Evolutionary conservation across 768 basidiomycete genomes (phyloP), one percentile per base, ranked within the genome.

Genomic region (Mycena capillaripes): DNA sequence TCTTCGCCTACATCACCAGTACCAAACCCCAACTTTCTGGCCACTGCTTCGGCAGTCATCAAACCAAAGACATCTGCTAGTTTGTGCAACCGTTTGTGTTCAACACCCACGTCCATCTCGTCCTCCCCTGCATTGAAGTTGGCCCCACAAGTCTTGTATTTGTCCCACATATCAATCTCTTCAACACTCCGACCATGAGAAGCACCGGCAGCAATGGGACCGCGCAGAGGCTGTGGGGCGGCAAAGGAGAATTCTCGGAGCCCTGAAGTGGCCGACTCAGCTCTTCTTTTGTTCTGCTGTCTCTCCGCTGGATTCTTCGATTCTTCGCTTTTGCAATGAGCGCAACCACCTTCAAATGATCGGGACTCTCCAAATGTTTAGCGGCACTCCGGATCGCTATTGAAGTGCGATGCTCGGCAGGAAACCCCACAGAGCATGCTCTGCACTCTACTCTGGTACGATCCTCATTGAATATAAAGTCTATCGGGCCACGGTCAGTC

Each of bases 151-250:
- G 7, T n/a, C 2, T 4, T 12, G 29, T 69, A 69, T 16, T 16
- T 50, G 12, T 23, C 36, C 69, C 69, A 70, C 69, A 70, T 62
- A 21, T 56, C 42, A 2, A 9, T 16, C 69, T 70, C 69, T 2
- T 58, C 58, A 8, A 23, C 19, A 7, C 50, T 48, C 0, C 17
- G 34, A 2, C n/a, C 50, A 17, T 38, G 3, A 0, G 46, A 23
- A 7, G 21, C 2, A n/a, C 14, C 8, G 0, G 36, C 12, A 0
- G 44, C 44, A 3, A 21, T 11, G 10, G 48, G 48, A 12, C 48
- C 57, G 4, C 1, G 0, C 3, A 46, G 10, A 29, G 19, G 25
- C 34, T 27, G 48, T 11, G 50, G 32, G 19, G 66, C 42, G 10
- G 66, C 60, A 50, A 62, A 50, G 5, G 10, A 29, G 4, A 32